Conservation (phyloP, 106 monocot species). For the Dioscorea alata region DNA sequence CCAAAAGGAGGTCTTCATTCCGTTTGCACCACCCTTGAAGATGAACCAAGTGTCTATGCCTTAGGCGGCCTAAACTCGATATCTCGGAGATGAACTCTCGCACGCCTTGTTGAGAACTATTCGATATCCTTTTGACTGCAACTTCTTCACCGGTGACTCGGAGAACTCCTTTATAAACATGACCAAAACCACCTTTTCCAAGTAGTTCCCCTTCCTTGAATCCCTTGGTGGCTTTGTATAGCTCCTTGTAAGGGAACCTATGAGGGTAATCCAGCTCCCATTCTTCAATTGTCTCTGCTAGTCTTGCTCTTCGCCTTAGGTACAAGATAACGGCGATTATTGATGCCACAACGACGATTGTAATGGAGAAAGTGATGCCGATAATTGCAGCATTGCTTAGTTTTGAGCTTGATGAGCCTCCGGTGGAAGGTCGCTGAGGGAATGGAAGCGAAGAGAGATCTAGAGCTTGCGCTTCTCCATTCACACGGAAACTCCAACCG, state of each 20-base stretch:
- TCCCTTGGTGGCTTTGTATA: neutral
- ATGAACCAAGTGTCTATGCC: conserved; percentile 1
- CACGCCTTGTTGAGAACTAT: neutral
- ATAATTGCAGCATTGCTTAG: neutral
- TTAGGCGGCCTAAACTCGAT: neutral
- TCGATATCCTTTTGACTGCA: neutral
- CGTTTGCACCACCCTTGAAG: neutral
- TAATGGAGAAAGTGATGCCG: no score
- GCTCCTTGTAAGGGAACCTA: conserved; percentile 1
- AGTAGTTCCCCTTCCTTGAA: neutral
- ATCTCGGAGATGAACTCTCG: neutral
- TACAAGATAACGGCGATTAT: neutral
- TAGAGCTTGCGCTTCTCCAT: neutral
- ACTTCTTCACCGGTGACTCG: neutral
- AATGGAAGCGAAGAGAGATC: neutral
- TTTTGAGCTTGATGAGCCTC: neutral
- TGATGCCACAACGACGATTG: neutral
- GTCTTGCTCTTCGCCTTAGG: neutral
- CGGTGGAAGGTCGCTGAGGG: neutral
- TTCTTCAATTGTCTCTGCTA: neutral
- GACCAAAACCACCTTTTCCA: neutral
- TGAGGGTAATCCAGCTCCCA: conserved; percentile 5
- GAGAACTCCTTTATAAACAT: neutral
- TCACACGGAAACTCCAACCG: conserved; percentile 3
- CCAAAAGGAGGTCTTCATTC: neutral